phyloP scores from a whole-genome alignment of 305 asterid species.

The Stenogyne calaminthoides region DNA sequence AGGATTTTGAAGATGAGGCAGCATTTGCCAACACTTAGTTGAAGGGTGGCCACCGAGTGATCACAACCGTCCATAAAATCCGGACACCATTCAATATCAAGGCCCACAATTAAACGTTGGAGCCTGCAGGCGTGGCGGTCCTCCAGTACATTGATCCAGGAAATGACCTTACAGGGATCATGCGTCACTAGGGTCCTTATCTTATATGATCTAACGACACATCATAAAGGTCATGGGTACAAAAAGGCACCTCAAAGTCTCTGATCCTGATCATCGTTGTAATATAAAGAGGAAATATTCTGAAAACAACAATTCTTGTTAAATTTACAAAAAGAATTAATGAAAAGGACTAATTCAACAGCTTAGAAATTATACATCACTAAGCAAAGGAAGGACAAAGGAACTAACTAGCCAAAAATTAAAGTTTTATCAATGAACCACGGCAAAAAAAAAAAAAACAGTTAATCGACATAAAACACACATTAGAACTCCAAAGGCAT shows the following conservation, averaged over 20 bases:
- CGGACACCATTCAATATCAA: slow-evolving; percentile 21
- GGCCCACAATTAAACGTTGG: slow-evolving; percentile 34
- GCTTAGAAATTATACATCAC: neutral
- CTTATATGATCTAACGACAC: neutral
- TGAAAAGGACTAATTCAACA: no score
- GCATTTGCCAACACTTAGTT: no score
- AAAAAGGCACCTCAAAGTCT: neutral
- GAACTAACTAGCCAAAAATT: neutral
- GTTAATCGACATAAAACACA: neutral
- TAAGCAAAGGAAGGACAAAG: neutral
- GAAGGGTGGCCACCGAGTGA: no score
- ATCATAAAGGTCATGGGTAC: slow-evolving; percentile 1
- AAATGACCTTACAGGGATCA: slow-evolving; percentile 7
- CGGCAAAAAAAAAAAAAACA: neutral
- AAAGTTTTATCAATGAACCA: neutral
- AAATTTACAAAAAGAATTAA: neutral
- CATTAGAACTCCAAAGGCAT: neutral
- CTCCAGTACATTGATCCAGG: slow-evolving; percentile 26
- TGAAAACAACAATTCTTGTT: neutral
- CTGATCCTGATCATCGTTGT: neutral
- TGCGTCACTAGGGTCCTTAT: slow-evolving; percentile 33
- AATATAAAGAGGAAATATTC: neutral
- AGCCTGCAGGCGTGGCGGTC: slow-evolving; percentile 19
- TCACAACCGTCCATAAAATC: no score
- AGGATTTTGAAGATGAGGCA: no score